Base-by-base conservation (phyloP, 805 yeast species). In the Pichia occidentalis region DNA sequence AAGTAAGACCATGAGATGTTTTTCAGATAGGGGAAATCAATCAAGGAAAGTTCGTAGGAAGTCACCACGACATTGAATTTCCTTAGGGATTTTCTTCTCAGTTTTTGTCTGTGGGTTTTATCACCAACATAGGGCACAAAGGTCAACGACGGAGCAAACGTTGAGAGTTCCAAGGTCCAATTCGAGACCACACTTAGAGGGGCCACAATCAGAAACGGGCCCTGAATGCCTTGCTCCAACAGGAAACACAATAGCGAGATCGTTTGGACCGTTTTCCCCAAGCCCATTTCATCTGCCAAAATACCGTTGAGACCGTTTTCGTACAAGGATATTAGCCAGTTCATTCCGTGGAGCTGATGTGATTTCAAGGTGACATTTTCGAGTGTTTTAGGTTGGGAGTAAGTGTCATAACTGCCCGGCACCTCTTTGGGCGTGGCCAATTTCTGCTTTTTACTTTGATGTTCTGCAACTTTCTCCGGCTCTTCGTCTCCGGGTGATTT, bases 201-300 rank as follows among this genome's bases (percentile, higher is more conserved):
- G 5, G 85, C 85, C 20, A 84, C 81, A 37, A 85, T 68, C 27
- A 85, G 59, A 50, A 83, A 85, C 0, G 94, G 92, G 0, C 95
- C 95, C 26, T 63, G 60, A 1, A 85, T 74, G 3, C 84, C 87
- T 56, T 85, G 77, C 48, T 85, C 95, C 32, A 80, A 71, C 25
- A 88, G 63, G 52, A 80, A 85, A 5, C 85, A 75, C 4, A 87
- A 51, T 43, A 90, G 68, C 0, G 95, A 73, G 39, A 90, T 85
- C 29, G 92, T 80, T 57, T 92, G 95, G 7, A 90, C 59, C 0
- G 98, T 92, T 56, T 90, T 90, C 2, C 98, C 98, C 19, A 90
- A 64, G 0, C 97, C 97, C 98, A 90, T 90, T 58, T 90, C 97
- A 61, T 92, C 97, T 1, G 97, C 97, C 16, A 92, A 63, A 24